Base-by-base conservation (phyloP, 2,329 filamentous ascomycete species). In the Phyllosticta paracitricarpa region DNA sequence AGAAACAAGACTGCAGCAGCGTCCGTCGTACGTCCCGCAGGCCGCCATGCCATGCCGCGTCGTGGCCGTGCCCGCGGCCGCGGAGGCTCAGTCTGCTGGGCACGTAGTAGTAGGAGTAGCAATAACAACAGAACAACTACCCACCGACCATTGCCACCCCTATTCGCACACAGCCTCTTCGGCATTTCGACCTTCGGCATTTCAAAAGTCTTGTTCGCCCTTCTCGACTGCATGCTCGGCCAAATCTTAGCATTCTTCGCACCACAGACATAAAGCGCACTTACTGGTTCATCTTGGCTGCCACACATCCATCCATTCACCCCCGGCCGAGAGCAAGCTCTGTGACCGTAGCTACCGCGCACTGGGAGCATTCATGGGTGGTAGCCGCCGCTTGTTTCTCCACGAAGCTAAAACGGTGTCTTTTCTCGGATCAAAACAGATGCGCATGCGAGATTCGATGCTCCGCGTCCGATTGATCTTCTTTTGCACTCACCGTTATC, bases 1-100 rank as follows among this genome's bases (percentile, higher is more conserved):
- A n/a, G 40, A 40, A n/a, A 48, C n/a, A n/a, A 70, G 71, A 72
- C 63, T 70, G 71, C 57, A 71, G 71, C 63, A 71, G 67, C 59
- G 67, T 73, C 24, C 68, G 6, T 64, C 66, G 67, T 72, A 22
- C 68, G 6, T 65, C 66, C 54, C 68, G 64, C 57, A 64, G 56
- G 56, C 64, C 64, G 35, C 35, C 35, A 48, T n/a, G 35, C 35
- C 35, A 14, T 14, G 14, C n/a, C 35, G 26, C 26, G 14, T 48
- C 35, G 35, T 48, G 35, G 35, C 35, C 35, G 12, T 48, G 35
- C 35, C 35, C 35, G 35, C 35, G 12, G 35, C 35, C 35, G 35
- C 17, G 12, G 7, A 5, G 4, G 26, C 26, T 28, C 26, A 1
- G 26, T 28, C 17, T 48, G 35, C 14, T 48, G 35, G 35, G 35